These are phyloP conservation scores for Eruca vesicaria DNA, from an alignment of 441 rosid species.

Conservation along the genomic window DNA sequence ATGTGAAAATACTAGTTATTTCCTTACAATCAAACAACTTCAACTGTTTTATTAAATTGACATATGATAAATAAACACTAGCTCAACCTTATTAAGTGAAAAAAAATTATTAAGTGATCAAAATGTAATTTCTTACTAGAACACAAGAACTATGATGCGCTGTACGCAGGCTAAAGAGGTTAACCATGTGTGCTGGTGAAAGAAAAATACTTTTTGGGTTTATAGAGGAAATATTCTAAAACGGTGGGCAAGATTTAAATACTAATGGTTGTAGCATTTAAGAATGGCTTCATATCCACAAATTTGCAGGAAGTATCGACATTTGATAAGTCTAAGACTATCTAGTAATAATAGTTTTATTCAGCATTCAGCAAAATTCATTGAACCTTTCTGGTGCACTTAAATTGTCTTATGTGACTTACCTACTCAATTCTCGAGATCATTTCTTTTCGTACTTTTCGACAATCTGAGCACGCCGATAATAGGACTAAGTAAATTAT, in stretches of 20 bases:
- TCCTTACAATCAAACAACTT: not conserved
- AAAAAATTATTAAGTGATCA: no score
- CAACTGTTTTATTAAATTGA: not conserved
- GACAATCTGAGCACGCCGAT: not conserved
- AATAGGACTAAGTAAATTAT: not conserved
- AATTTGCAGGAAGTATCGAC: conserved; percentile 7
- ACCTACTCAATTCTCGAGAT: conserved; percentile 19
- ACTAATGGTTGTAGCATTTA: conserved; percentile 10
- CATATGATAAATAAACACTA: not conserved
- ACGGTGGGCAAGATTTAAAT: conserved; percentile 19
- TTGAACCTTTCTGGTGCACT: conserved; percentile 24
- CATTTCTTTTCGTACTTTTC: conserved; percentile 5
- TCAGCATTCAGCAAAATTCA: conserved; percentile 10
- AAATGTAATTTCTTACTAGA: not conserved
- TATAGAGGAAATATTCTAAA: conserved; percentile 15
- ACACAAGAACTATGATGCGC: not conserved
- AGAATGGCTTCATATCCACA: not conserved
- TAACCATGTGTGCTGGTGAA: not conserved
- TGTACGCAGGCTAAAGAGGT: not conserved
- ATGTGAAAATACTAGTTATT: not conserved
- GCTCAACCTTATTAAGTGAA: not conserved
- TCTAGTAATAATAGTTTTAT: conserved; percentile 1
- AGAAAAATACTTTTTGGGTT: not conserved
- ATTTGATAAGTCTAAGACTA: conserved; percentile 19
- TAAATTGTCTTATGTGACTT: conserved; percentile 7